Base-by-base conservation (phyloP, 805 yeast genomes). In the Candida takata region DNA sequence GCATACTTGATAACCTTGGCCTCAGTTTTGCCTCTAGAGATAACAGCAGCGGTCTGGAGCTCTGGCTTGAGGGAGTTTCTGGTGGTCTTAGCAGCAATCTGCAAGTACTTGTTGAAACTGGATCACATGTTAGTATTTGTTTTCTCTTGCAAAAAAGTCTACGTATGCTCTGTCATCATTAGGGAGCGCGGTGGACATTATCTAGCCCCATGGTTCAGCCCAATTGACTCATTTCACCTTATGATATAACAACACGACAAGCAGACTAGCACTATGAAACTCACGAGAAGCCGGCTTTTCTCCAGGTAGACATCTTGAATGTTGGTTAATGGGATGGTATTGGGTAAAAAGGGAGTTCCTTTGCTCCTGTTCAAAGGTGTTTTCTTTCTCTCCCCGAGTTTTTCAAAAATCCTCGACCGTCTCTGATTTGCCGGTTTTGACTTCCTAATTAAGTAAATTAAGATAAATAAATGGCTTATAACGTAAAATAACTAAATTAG, bases 1-100 rank as follows among this genome's bases (percentile, higher is more conserved):
- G 72, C 80, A 65, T 79, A 73, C 58, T 70, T 73, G 61, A 80
- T 76, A 47, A 71, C 80, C 61, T 75, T 76, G 51, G 78, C 83
- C 57, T 90, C 97, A 45, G 83, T 64, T 55, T 63, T 47, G 50
- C 79, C 79, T 71, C 94, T 84, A 61, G 71, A 74, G 55, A 77
- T 74, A 31, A 65, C 68, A 48, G 81, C 82, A 43, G 69, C 73
- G 45, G 75, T 82, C 62, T 82, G 84, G 58, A 76, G 62, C 56
- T 88, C 95, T 47, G 87, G 78, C 72, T 90, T 90, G 61, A 90
- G 76, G 35, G 96, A 80, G 54, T 72, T 70, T 70, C 97, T 86
- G 52, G 86, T 76, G 44, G 95, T 75, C 61, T 78, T 78, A 57
- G 96, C 95, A 57, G 96, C 84, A 58, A 90, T 73, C 49, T 95